Evolutionary conservation across 1,284 basidiomycete genomes (phyloP).

Genomic region (Apiotrichum brassicae): DNA sequence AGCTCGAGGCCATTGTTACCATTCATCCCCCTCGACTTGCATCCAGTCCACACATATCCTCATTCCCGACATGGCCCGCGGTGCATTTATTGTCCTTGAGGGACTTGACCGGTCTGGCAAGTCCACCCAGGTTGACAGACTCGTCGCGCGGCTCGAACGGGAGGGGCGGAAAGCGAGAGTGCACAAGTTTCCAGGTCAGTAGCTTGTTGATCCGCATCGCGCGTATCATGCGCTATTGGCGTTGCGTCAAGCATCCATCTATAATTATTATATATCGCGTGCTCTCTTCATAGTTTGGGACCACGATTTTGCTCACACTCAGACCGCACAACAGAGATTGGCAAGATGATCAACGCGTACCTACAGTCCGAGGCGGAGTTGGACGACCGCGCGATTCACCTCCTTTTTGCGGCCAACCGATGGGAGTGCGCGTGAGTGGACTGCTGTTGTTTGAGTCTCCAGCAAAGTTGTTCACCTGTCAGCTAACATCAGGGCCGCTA

Average conservation of each 20-base stretch:
- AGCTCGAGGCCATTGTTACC: too few species aligned
- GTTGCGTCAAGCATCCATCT: background rate
- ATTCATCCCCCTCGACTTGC: background rate
- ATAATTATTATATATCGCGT: too few species aligned
- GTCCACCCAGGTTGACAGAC: constrained; percentile 68
- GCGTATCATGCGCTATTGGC: constrained; percentile 14
- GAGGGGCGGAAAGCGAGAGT: constrained; percentile 40
- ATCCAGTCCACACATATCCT: background rate
- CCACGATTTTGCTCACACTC: too few species aligned
- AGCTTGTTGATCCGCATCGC: too few species aligned
- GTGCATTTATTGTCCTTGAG: constrained; percentile 84
- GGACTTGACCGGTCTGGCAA: constrained; percentile 92
- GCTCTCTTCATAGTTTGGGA: too few species aligned
- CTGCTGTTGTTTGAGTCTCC: background rate
- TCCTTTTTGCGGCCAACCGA: constrained; percentile 92
- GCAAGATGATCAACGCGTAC: constrained; percentile 90
- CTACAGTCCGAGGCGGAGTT: constrained; percentile 74
- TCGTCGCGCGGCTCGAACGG: constrained; percentile 53
- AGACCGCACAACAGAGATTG: constrained; percentile 90
- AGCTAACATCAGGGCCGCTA: constrained; percentile 53
- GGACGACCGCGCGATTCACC: constrained; percentile 85
- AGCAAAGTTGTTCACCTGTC: background rate
- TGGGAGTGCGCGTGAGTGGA: constrained; percentile 84
- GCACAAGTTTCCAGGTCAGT: constrained; percentile 79
- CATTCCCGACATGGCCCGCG: constrained; percentile 38